Base-by-base conservation (phyloP, 768 basidiomycete species). In the Termitomyces bulborhizus region DNA sequence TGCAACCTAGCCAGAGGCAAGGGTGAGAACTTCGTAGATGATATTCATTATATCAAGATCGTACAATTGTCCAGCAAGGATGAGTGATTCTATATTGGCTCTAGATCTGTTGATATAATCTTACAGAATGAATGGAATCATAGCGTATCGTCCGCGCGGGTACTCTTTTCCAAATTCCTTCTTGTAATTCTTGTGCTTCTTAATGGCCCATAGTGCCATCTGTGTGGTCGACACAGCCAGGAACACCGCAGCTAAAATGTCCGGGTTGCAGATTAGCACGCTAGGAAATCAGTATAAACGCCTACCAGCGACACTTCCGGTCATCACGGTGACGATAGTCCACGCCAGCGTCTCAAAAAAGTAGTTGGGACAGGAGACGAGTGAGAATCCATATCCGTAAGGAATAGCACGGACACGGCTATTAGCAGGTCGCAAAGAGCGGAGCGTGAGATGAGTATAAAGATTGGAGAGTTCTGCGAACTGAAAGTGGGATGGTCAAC, bases 331-430 rank as follows among this genome's bases (percentile, higher is more conserved):
- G 48, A 97, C 76, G 15, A 79, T 74, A 4, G 76, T 64, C 91
- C 96, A 97, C 0, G 74, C 86, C 26, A 96, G 57, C 7, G 73
- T 78, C 72, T 99, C 97, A 65, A 95, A 98, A 67, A 90, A 85
- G 73, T 99, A 99, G 70, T 99, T 98, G 15, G 96, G 93, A 75
- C 82, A 89, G 6, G 91, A 88, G 40, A 95, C 80, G n/a, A 82
- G 71, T 52, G 83, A 76, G 73, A 98, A 99, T 6, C 94, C 95
- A 60, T 93, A 96, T 26, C 97, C 96, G n/a, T 76, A 72, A 0
- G 97, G 97, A 61, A 97, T 87, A n/a, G 80, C 86, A 46, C 96
- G 87, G 53, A 78, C 81, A 56, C 82, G 85, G 6, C 86, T 80
- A 15, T 90, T 92, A 24, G 80, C 73, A 0, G 96, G 93, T 21